These are phyloP conservation scores for Gyrodon lividus DNA, from an alignment of 768 basidiomycete species.

Conservation along the genomic window DNA sequence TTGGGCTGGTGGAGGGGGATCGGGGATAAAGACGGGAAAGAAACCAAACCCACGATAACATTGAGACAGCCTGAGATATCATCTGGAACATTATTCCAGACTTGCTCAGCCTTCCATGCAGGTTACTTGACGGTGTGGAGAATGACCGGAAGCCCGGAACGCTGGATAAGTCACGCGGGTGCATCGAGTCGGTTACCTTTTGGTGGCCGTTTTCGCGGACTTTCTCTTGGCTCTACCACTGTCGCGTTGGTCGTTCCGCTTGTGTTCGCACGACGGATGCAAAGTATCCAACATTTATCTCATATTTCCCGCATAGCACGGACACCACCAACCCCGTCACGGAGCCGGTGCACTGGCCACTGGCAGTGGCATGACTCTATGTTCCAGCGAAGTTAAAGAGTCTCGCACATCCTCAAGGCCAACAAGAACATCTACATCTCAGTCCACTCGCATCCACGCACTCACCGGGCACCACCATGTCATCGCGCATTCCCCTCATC, in stretches of 20 bases:
- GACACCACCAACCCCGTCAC: no score
- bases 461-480: neutral
- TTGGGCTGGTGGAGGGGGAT: neutral
- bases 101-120: neutral
- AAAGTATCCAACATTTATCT: no score
- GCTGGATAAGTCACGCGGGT: neutral
- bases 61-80: conserved; percentile 13
- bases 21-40: neutral
- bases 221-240: no score
- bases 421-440: neutral
- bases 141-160: neutral
- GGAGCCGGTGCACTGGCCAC: no score
- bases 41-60: neutral
- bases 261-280: no score
- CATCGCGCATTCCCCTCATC: conserved; percentile 9
- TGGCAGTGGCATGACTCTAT: no score
- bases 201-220: no score
- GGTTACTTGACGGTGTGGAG: neutral
- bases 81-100: neutral
- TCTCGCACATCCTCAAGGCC: no score
- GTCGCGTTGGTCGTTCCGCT: no score
- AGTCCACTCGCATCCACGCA: neutral
- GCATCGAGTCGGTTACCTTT: no score
- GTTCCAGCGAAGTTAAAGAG: no score
- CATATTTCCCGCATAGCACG: no score